Base-by-base conservation (phyloP, 2,329 filamentous ascomycete species). In the Eutypella sp. region DNA sequence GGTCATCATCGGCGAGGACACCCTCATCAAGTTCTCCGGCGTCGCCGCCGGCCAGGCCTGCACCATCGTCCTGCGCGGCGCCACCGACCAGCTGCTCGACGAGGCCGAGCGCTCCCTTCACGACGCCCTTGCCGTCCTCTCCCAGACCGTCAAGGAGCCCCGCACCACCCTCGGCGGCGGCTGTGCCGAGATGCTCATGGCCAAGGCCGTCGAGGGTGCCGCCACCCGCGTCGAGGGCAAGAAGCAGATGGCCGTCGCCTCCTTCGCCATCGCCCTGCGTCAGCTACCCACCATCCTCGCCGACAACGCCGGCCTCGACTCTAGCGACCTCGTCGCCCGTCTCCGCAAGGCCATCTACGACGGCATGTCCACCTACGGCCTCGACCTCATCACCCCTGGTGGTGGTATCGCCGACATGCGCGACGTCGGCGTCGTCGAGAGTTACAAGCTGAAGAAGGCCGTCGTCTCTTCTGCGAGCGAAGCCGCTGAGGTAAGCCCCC, bases 141-240 rank as follows among this genome's bases (percentile, higher is more conserved):
- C 92, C 9, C 93, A 99, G 70, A 99, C 93, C 2, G 88, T 99
- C 59, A 88, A 87, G 67, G 91, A 96, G 70, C 93, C 93, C 43
- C 84, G 89, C 65, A 95, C 91, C 36, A 97, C 93, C 0, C 82
- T 99, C 3, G 93, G 93, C 44, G 93, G 93, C 63, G 93, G 93
- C 23, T 97, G 90, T 63, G 91, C 92, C 4, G 93, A 99, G 79
- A 97, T 97, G 92, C 74, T 95, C 57, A 99, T 99, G 93, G 89
- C 92, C 54, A 96, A 96, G 77, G 93, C 93, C 7, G 93, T 99
- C 19, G 92, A 96, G 64, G 87, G 87, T 50, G 89, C 89, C 5
- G 91, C 91, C 19, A 91, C 95, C 51, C 92, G 95, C 60, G 87
- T 96, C 7, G 90, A 93, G 57, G 93, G 93, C 66, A 99, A 99